Percentiles rank a stretch among this genome's conserved stretches.
Evolutionary conservation across 192 early-diverging fungal species (phyloP).

Genomic region (Helicostylum pulchrum): DNA sequence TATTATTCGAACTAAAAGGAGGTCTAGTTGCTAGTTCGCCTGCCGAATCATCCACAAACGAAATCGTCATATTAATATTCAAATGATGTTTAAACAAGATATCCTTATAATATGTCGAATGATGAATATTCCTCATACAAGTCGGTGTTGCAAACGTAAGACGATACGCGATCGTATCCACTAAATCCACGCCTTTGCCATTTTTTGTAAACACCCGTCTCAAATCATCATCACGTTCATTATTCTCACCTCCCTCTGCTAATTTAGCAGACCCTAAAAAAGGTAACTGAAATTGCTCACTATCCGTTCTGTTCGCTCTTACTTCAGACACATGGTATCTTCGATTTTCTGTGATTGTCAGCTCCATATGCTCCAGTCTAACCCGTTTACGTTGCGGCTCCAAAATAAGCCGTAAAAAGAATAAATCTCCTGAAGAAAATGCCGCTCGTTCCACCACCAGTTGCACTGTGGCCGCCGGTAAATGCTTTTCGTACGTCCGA

Average conservation of each 20-base stretch:
- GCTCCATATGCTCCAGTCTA: slow-evolving; percentile 21
- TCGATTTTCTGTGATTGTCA: slow-evolving; percentile 17
- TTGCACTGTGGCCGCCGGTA: slow-evolving; percentile 10
- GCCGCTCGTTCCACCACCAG: slow-evolving; percentile 16
- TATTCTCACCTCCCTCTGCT: neutral
- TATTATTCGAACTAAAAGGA: neutral
- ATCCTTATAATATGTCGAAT: slow-evolving; percentile 23
- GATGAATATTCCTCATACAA: slow-evolving; percentile 21
- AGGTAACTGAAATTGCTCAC: slow-evolving; percentile 8
- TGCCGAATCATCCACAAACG: slow-evolving; percentile 5
- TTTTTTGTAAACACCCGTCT: slow-evolving; percentile 10
- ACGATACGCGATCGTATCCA: slow-evolving; percentile 22
- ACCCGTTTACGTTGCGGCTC: slow-evolving; percentile 24
- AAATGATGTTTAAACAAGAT: slow-evolving; percentile 24
- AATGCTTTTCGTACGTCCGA: slow-evolving; percentile 23
- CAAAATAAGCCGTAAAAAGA: slow-evolving; percentile 10
- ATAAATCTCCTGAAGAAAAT: slow-evolving; percentile 29
- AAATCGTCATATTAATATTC: slow-evolving; percentile 18
- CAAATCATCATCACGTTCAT: neutral
- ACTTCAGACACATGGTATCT: slow-evolving; percentile 21
- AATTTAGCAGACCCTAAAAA: slow-evolving; percentile 10
- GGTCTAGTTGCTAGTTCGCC: neutral
- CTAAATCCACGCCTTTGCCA: slow-evolving; percentile 13
- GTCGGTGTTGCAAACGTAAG: slow-evolving; percentile 25
- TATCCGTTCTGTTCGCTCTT: slow-evolving; percentile 15